Evolutionary conservation across 805 yeast species (phyloP).

Genomic region (Candida oleophila): DNA sequence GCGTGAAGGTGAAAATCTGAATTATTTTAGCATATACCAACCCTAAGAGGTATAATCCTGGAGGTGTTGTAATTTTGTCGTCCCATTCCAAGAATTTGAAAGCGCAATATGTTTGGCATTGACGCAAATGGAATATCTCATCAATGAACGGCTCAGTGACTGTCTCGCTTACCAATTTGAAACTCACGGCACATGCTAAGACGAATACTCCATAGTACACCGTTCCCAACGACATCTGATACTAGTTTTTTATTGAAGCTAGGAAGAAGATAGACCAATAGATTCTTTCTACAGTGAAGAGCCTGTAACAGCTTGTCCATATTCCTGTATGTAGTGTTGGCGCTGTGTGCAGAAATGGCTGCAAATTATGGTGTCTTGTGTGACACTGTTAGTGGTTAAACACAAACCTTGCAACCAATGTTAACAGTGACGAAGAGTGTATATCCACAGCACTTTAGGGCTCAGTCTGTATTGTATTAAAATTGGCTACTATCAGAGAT

Average conservation of each 20-base stretch:
- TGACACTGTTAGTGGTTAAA: no score
- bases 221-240: not conserved
- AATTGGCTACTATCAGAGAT: not conserved
- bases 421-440: no score
- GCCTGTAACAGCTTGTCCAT: no score
- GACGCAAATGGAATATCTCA: slow-evolving; percentile 84
- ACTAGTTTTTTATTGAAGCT: not conserved
- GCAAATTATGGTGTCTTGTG: no score
- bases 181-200: slow-evolving; percentile 1
- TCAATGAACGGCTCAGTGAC: slow-evolving; percentile 51
- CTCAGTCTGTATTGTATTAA: not conserved
- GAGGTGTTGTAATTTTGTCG: slow-evolving; percentile 93
- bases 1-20: slow-evolving; percentile 23
- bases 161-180: slow-evolving; percentile 15
- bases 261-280: not conserved
- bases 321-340: no score
- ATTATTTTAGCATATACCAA: slow-evolving; percentile 36
- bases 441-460: no score
- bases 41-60: slow-evolving; percentile 72
- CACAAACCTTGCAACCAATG: no score
- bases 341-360: no score
- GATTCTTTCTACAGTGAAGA: not conserved
- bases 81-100: slow-evolving; percentile 73
- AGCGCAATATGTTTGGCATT: slow-evolving; percentile 64
- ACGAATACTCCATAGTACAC: slow-evolving; percentile 1